phyloP scores from a whole-genome alignment of 306 rosid species.

The barrel medic (Medicago truncatula) region DNA sequence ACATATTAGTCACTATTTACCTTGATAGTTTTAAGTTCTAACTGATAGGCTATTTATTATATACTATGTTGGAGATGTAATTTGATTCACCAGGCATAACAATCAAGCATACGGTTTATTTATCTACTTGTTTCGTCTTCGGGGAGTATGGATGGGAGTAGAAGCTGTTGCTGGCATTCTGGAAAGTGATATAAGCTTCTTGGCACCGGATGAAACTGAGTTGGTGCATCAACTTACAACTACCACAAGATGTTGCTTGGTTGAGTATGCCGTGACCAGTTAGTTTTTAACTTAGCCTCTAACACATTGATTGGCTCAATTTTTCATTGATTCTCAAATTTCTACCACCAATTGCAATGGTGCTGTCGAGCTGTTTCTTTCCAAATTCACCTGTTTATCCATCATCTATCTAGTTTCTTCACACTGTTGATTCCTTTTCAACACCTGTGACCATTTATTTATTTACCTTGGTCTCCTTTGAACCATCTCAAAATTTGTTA shows the following conservation, averaged over 20 bases:
- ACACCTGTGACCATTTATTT: not conserved
- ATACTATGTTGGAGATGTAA: not conserved
- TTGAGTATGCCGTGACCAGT: not conserved
- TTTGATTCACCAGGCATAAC: not conserved
- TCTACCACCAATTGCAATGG: not conserved
- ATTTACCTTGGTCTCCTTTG: not conserved
- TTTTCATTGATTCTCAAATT: constrained; percentile 7
- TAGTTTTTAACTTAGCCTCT: not conserved
- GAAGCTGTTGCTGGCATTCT: not conserved
- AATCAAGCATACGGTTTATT: not conserved
- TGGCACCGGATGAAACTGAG: not conserved
- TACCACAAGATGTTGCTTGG: constrained; percentile 1
- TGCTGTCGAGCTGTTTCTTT: not conserved
- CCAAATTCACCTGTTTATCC: not conserved
- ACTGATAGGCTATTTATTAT: constrained; percentile 17
- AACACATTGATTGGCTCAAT: not conserved
- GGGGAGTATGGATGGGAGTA: not conserved
- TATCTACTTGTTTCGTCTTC: not conserved
- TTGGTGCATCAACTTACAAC: constrained; percentile 1
- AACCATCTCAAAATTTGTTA: not conserved
- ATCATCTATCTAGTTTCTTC: not conserved
- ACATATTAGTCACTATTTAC: not conserved
- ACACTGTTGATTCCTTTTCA: not conserved
- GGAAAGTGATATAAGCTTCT: no score
- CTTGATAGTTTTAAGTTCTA: constrained; percentile 17